phyloP scores from a whole-genome alignment of 1,284 basidiomycete species.

The Cryptococcus sp. region DNA sequence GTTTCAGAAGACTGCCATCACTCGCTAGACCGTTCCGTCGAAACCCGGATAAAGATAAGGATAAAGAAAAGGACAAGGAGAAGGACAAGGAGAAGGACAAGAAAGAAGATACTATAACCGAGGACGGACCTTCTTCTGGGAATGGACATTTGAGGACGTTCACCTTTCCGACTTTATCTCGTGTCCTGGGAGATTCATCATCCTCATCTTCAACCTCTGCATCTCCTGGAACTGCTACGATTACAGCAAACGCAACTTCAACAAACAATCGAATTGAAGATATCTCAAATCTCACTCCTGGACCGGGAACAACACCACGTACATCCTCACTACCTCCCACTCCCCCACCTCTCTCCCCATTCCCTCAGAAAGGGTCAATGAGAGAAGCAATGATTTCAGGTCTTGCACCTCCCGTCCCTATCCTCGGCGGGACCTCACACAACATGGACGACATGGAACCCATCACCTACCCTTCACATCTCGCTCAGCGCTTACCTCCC shows the following conservation, averaged over 20 bases:
- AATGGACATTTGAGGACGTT: slow-evolving; percentile 9
- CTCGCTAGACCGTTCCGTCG: slow-evolving; percentile 30
- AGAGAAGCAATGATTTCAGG: neutral
- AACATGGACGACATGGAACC: slow-evolving; percentile 18
- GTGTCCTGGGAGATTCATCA: slow-evolving; percentile 7
- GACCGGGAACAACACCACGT: neutral
- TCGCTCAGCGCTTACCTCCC: slow-evolving; percentile 24
- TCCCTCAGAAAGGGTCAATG: slow-evolving; percentile 1
- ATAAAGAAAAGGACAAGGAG: neutral
- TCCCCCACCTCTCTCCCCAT: slow-evolving; percentile 8
- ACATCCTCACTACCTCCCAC: neutral
- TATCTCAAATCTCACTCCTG: no score
- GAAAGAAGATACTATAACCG: neutral
- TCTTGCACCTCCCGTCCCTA: neutral
- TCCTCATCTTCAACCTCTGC: slow-evolving; percentile 2
- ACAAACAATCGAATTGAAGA: neutral
- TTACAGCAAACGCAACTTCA: slow-evolving; percentile 3
- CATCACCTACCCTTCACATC: slow-evolving; percentile 25
- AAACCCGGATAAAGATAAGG: neutral
- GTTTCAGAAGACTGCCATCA: slow-evolving; percentile 31
- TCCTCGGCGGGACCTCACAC: neutral
- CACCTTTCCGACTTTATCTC: slow-evolving; percentile 15
- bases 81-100: slow-evolving; percentile 14
- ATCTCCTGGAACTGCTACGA: neutral
- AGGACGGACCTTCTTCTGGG: neutral